Evolutionary conservation across 495 filamentous ascomycete genomes (phyloP).

Genomic region (Letharia columbiana): DNA sequence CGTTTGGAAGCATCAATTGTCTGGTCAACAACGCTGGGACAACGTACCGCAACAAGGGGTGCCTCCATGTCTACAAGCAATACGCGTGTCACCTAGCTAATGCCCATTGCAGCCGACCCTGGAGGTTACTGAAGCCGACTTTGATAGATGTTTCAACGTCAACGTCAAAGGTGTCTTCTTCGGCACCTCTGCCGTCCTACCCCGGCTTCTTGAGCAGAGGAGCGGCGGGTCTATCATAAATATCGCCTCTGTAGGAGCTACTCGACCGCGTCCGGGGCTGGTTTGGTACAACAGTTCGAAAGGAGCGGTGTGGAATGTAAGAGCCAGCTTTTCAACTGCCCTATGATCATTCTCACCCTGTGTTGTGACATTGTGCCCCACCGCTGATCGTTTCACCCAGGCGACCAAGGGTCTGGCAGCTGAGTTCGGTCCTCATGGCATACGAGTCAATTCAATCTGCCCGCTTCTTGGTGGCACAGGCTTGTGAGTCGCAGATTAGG

Average conservation of each 20-base stretch:
- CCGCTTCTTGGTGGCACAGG: constrained; percentile 56
- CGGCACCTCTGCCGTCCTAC: constrained; percentile 44
- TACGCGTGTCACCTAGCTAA: constrained; percentile 1
- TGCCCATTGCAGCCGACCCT: constrained; percentile 38
- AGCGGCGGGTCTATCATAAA: constrained; percentile 57
- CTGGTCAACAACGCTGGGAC: constrained; percentile 66
- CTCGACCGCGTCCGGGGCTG: constrained; percentile 54
- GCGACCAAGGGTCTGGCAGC: constrained; percentile 58
- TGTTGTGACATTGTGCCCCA: constrained; percentile 3
- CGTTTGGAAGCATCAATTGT: constrained; percentile 47
- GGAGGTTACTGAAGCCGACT: constrained; percentile 59
- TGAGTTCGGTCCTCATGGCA: constrained; percentile 57
- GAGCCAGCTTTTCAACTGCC: constrained; percentile 8
- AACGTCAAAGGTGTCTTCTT: constrained; percentile 57
- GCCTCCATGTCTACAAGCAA: not conserved
- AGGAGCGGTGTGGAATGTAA: constrained; percentile 54
- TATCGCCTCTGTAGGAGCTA: constrained; percentile 55
- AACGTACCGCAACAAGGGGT: constrained; percentile 56
- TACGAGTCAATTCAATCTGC: constrained; percentile 56
- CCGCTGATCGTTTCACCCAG: constrained; percentile 25
- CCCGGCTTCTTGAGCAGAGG: constrained; percentile 46
- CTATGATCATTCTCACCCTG: not conserved
- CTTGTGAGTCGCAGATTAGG: constrained; percentile 28
- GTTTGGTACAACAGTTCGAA: constrained; percentile 67
- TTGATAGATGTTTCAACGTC: constrained; percentile 56